A percentile compares a stretch with the other conserved stretches of the same genome.
Conservation (phyloP, 2,329 filamentous ascomycete species). For the Neoscytalidium dimidiatum region DNA sequence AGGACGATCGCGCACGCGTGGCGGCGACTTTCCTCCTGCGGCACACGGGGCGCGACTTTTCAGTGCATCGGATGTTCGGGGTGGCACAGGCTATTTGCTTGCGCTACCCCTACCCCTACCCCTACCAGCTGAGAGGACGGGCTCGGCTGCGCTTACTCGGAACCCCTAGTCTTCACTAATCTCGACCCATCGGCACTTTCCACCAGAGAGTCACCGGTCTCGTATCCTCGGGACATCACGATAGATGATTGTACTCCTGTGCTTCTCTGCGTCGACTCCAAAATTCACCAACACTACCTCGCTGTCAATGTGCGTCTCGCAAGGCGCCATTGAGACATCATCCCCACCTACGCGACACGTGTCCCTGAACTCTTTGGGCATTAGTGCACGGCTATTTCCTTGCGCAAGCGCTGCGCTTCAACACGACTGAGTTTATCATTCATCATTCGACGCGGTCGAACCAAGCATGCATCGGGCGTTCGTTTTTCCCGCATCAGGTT, state of each 20-base stretch:
- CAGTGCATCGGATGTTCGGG: slow-evolving; percentile 5
- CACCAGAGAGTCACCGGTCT: neutral
- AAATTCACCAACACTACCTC: neutral
- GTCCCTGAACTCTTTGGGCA: neutral
- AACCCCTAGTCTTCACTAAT: slow-evolving; percentile 7
- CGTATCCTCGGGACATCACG: neutral
- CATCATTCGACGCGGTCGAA: neutral
- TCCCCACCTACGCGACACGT: slow-evolving; percentile 9
- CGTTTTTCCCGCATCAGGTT: slow-evolving; percentile 1
- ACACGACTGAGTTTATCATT: neutral
- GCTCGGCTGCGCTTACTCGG: slow-evolving; percentile 12
- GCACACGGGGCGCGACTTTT: slow-evolving; percentile 3
- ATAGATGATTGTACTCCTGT: slow-evolving; percentile 1
- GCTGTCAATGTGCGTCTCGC: neutral
- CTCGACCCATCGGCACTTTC: slow-evolving; percentile 2
- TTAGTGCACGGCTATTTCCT: neutral
- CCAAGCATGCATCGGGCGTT: slow-evolving; percentile 18
- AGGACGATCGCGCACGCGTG: slow-evolving; percentile 8
- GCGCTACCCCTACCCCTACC: neutral
- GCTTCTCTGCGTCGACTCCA: neutral
- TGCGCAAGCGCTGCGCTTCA: neutral
- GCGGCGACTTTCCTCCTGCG: neutral
- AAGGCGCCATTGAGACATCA: neutral
- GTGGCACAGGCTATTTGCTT: slow-evolving; percentile 11
- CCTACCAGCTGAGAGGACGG: neutral